These are phyloP conservation scores for Ceratocystiopsis brevicomis DNA, from an alignment of 2,329 filamentous ascomycete genomes.

Conservation along the genomic window DNA sequence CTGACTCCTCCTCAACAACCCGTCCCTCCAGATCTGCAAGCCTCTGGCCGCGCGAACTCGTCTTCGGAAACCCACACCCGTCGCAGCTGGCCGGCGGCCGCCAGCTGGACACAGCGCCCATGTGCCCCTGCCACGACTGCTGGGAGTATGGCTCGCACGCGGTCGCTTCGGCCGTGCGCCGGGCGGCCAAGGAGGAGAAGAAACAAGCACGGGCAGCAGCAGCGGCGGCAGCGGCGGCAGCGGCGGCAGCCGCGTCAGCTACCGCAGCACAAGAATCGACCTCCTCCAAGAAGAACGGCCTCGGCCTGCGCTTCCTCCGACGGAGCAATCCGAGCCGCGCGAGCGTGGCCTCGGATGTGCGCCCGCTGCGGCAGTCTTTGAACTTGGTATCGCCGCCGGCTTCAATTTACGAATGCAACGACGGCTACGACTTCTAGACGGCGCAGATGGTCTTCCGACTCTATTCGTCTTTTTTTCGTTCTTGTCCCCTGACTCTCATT, in stretches of 20 bases:
- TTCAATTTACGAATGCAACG: background rate
- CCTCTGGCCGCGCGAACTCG: conserved; percentile 2
- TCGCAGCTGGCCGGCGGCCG: conserved; percentile 1
- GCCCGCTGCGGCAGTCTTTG: conserved; percentile 1
- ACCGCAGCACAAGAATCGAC: too few species aligned
- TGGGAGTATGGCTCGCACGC: conserved; percentile 6
- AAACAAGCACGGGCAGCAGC: too few species aligned
- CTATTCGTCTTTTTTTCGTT: background rate
- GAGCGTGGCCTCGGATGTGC: conserved; percentile 6
- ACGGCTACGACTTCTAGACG: background rate
- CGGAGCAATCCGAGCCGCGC: conserved; percentile 4
- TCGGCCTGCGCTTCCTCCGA: background rate
- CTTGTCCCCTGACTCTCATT: too few species aligned
- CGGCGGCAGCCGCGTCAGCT: too few species aligned
- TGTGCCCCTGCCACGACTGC: conserved; percentile 8
- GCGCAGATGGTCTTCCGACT: background rate
- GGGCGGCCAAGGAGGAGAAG: conserved; percentile 1
- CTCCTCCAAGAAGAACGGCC: background rate
- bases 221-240: too few species aligned
- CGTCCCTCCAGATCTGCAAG: background rate
- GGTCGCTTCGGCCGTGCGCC: background rate
- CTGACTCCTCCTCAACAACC: background rate
- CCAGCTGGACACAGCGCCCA: conserved; percentile 4
- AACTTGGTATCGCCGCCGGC: background rate
- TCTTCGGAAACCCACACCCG: conserved; percentile 5